A percentile compares a stretch with the other conserved stretches of the same genome.
phyloP scores from a whole-genome alignment of 2,329 filamentous ascomycete species.

The Helotiales sp. region DNA sequence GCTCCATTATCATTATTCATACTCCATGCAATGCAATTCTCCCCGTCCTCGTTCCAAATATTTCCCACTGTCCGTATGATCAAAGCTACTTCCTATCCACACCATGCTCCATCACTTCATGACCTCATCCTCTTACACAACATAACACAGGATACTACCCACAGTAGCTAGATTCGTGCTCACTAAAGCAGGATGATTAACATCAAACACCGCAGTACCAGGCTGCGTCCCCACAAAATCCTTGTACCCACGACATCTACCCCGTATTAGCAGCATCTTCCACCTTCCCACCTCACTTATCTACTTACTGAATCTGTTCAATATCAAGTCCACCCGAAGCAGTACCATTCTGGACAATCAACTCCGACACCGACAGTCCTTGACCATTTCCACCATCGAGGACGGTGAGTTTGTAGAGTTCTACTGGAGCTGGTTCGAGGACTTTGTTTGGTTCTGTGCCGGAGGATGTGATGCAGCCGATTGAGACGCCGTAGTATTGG shows the following conservation, averaged over 20 bases:
- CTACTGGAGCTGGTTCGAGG: neutral
- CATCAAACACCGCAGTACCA: neutral
- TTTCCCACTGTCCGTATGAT: neutral
- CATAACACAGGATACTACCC: neutral
- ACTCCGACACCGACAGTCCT: neutral
- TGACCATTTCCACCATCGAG: neutral
- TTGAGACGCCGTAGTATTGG: constrained; percentile 1
- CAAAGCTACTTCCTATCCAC: neutral
- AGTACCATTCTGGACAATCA: constrained; percentile 2
- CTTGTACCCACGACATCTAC: neutral
- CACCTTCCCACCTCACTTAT: neutral
- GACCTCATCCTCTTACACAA: neutral
- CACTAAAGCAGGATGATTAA: neutral
- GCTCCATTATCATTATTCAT: too few relatives aligned
- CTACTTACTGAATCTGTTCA: neutral
- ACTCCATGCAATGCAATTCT: neutral
- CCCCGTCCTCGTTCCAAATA: neutral
- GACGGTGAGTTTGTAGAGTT: neutral
- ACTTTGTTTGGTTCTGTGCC: neutral
- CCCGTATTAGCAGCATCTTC: neutral
- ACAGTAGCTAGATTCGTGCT: neutral
- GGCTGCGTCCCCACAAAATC: neutral
- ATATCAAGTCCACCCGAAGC: neutral
- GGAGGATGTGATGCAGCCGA: neutral
- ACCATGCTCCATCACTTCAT: neutral